phyloP scores from a whole-genome alignment of 495 filamentous ascomycete genomes.

The Acidiella bohemica region DNA sequence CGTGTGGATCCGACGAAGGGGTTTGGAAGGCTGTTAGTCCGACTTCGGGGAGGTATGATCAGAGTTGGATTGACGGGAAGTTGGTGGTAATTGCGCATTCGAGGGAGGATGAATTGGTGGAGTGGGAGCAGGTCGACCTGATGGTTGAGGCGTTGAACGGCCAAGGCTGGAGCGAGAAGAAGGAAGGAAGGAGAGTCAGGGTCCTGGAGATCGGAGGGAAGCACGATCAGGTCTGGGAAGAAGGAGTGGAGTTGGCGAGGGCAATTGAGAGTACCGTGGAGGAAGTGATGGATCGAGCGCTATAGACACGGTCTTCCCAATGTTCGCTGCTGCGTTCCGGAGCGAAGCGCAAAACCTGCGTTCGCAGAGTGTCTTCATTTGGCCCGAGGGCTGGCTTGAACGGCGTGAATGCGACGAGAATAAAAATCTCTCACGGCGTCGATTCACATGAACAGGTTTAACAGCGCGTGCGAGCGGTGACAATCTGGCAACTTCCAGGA shows the following conservation, averaged over 20 bases:
- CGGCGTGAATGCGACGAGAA: too few relatives aligned
- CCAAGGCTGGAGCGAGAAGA: slow-evolving; percentile 23
- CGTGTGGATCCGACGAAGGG: slow-evolving; percentile 45
- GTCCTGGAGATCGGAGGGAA: slow-evolving; percentile 38
- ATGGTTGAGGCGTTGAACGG: slow-evolving; percentile 32
- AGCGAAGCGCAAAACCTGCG: too few relatives aligned
- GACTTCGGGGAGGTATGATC: slow-evolving; percentile 27
- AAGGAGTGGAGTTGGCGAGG: slow-evolving; percentile 37
- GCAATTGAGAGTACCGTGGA: slow-evolving; percentile 17
- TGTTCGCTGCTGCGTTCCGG: too few relatives aligned
- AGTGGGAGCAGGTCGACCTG: slow-evolving; percentile 36
- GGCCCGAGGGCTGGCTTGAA: too few relatives aligned
- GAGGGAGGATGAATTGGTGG: slow-evolving; percentile 46
- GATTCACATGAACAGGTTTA: too few relatives aligned
- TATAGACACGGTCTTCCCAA: too few relatives aligned
- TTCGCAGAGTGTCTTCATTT: too few relatives aligned
- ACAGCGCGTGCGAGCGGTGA: too few relatives aligned
- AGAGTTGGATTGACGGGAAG: slow-evolving; percentile 32
- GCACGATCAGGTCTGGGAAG: slow-evolving; percentile 51
- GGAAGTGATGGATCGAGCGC: background rate
- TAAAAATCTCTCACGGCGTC: too few relatives aligned
- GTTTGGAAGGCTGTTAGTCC: slow-evolving; percentile 44
- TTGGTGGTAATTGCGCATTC: slow-evolving; percentile 48
- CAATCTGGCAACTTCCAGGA: too few relatives aligned
- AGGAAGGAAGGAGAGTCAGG: slow-evolving; percentile 25